These are phyloP conservation scores for Bremia lactucae DNA, from an alignment of 352 stramenopile genomes.

Conservation along the genomic window DNA sequence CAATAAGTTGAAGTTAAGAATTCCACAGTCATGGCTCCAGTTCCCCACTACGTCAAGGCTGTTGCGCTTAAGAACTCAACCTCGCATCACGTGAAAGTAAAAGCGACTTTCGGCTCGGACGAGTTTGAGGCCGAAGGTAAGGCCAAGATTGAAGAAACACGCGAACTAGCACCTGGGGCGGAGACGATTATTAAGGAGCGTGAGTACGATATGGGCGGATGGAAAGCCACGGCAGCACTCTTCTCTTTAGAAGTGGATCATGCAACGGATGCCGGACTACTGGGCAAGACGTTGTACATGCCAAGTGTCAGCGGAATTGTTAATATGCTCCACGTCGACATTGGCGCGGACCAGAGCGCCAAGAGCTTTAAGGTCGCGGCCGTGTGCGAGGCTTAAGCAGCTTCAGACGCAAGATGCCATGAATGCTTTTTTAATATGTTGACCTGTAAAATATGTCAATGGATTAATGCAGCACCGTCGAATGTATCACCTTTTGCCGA, in stretches of 20 bases:
- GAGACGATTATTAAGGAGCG: constrained; percentile 39
- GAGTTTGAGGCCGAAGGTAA: constrained; percentile 56
- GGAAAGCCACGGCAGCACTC: constrained; percentile 51
- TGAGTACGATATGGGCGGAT: constrained; percentile 74
- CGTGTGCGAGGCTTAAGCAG: constrained; percentile 26
- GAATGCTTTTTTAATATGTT: neutral
- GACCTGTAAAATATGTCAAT: no score
- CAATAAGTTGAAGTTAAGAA: constrained; percentile 17
- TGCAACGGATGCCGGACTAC: constrained; percentile 10
- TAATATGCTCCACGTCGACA: constrained; percentile 48
- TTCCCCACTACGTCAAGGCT: constrained; percentile 61
- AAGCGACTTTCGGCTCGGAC: constrained; percentile 55
- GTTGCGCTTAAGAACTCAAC: constrained; percentile 66
- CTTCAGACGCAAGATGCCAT: neutral
- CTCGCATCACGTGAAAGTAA: constrained; percentile 42
- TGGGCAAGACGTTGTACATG: constrained; percentile 37
- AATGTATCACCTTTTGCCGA: no score
- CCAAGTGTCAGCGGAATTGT: constrained; percentile 48
- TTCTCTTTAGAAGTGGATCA: constrained; percentile 47
- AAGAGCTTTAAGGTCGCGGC: constrained; percentile 35
- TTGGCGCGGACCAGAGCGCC: constrained; percentile 24
- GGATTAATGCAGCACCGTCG: no score
- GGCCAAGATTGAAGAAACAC: constrained; percentile 47
- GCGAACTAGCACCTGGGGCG: constrained; percentile 32
- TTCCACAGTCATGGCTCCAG: constrained; percentile 25